phyloP scores from a whole-genome alignment of 2,329 filamentous ascomycete genomes.

The Monosporascus sp. region DNA sequence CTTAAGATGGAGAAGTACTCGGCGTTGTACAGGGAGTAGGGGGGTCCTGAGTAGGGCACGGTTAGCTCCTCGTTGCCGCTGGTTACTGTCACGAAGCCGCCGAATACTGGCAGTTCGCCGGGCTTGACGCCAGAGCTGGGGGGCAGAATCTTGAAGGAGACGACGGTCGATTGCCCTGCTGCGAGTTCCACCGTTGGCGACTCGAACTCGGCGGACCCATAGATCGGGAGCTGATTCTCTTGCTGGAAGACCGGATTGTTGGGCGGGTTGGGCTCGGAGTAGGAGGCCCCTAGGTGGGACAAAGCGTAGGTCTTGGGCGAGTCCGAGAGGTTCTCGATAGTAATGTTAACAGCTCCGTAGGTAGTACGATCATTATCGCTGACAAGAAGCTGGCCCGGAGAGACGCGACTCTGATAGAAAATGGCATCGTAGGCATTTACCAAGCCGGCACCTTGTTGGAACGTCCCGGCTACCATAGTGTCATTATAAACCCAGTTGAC shows the following conservation, averaged over 20 bases:
- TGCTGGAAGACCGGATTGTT: slow-evolving; percentile 9
- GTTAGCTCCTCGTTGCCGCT: slow-evolving; percentile 10
- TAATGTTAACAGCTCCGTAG: slow-evolving; percentile 17
- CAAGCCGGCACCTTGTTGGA: slow-evolving; percentile 30
- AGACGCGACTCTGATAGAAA: slow-evolving; percentile 13
- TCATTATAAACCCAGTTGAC: slow-evolving; percentile 21
- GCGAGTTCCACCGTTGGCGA: slow-evolving; percentile 12
- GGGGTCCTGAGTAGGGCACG: slow-evolving; percentile 19
- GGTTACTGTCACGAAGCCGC: slow-evolving; percentile 17
- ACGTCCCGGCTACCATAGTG: slow-evolving; percentile 20
- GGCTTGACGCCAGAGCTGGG: slow-evolving; percentile 11
- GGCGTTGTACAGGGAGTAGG: slow-evolving; percentile 19
- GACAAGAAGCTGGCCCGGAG: slow-evolving; percentile 17
- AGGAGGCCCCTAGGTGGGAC: slow-evolving; percentile 18
- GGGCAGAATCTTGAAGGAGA: slow-evolving; percentile 12
- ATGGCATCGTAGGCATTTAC: slow-evolving; percentile 28
- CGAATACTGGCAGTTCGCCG: slow-evolving; percentile 17
- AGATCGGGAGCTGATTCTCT: slow-evolving; percentile 14
- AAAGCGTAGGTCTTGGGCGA: slow-evolving; percentile 15
- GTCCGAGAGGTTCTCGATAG: slow-evolving; percentile 16
- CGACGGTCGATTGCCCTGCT: slow-evolving; percentile 8
- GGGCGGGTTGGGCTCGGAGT: slow-evolving; percentile 14
- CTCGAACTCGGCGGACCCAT: slow-evolving; percentile 16
- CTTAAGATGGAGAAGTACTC: slow-evolving; percentile 5
- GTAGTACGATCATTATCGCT: slow-evolving; percentile 8